Conservation (phyloP, 192 early-diverging fungal genomes). For the Pilaira anomala region DNA sequence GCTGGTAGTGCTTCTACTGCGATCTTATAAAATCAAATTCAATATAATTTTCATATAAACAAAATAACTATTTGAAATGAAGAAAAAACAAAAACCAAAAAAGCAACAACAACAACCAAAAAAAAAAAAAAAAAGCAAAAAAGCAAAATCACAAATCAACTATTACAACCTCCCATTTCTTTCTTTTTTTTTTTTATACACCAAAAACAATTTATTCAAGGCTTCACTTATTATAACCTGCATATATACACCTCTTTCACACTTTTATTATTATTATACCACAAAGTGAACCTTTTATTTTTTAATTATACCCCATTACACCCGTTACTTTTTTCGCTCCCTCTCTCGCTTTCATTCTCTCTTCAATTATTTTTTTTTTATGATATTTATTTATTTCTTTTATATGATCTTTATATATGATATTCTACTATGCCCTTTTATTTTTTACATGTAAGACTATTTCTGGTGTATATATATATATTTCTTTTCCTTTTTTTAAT, state of each 20-base stretch:
- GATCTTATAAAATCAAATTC: background rate
- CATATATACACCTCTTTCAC: background rate
- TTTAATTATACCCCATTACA: background rate
- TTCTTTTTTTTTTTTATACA: too few species aligned
- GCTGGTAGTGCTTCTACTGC: background rate
- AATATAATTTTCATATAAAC: background rate
- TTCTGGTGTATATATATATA: slow-evolving; percentile 1
- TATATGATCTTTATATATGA: slow-evolving; percentile 2
- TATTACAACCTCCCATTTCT: background rate
- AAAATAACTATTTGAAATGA: background rate
- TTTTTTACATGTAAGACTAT: background rate
- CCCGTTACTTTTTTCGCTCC: background rate
- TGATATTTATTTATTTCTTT: background rate
- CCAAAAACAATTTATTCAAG: too few species aligned
- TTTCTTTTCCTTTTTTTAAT: too few species aligned
- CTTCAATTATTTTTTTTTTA: too few species aligned
- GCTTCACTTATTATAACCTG: too few species aligned
- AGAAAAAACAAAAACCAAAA: background rate
- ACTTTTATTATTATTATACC: background rate
- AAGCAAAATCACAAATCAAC: background rate
- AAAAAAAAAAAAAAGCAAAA: background rate
- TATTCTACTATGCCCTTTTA: slow-evolving; percentile 5
- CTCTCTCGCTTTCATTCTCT: background rate
- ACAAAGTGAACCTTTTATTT: background rate
- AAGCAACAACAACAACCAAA: background rate